Evolutionary conservation across 768 basidiomycete genomes (phyloP), one percentile per base, ranked within the genome.

Genomic region (Coprinellus aureogranulatus): DNA sequence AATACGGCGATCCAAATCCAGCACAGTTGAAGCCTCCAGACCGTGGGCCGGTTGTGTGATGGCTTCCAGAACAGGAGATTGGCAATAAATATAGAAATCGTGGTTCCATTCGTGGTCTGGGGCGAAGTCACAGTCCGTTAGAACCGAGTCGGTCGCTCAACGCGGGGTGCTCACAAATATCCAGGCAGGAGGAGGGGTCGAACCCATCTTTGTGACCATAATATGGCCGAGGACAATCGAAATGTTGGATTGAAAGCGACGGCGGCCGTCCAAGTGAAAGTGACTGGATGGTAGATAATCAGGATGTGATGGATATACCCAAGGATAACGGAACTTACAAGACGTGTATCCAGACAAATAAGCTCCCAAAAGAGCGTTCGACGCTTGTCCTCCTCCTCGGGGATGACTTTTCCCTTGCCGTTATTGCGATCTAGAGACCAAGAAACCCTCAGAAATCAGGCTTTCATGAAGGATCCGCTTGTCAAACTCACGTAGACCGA

Each of bases 71-170:
- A 87, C 83, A 1, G 86, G 86, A 20, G 81, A 79, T 30, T 87
- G 74, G 63, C 85, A 88, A 28, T 81, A 66, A 2, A 77, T 64
- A 62, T 85, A 85, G 65, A 84, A 88, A 0, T 78, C 76, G 61
- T 88, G 84, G 64, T 86, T 87, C 87, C 87, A 89, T 73, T 84
- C 81, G 64, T 86, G 85, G 68, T 85, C 87, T 88, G 54, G 23
- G 16, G 48, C 59, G 20, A 28, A 44, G 34, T 6, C 34, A 40
- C 27, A 23, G 30, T 20, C 16, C 9, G 28, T 25, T 39, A 58
- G 31, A 34, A 55, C 62, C 16, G 53, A 47, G 22, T 59, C 23
- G 40, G 46, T 40, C 60, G 40, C 26, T 44, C 14, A 8, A 31
- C 59, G 39, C 27, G 10, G 12, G 18, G 39, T 37, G 12, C 77